Evolutionary conservation across 805 yeast genomes (phyloP).

Genomic region (Starmerella geochares): DNA sequence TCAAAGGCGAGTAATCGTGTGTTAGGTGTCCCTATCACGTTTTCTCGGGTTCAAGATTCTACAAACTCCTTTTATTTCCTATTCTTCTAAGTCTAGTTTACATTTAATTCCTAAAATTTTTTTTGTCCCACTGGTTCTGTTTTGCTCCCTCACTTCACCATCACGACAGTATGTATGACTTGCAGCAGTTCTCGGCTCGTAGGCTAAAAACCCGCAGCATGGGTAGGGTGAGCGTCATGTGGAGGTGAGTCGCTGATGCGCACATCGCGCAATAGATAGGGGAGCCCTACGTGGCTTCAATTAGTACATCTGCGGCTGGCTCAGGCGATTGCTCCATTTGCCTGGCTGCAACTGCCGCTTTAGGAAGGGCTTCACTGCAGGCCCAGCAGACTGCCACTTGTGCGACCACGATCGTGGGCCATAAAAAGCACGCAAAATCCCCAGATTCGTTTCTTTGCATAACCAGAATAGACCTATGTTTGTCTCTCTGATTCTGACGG

Average conservation of each 20-base stretch:
- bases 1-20: constrained; percentile 9
- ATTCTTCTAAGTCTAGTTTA: not conserved
- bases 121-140: not conserved
- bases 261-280: too few species aligned
- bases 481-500: not conserved
- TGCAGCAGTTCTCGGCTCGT: too few species aligned
- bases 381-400: not conserved
- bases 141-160: not conserved
- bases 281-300: too few species aligned
- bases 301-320: too few species aligned
- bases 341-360: not conserved
- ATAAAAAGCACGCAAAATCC: too few species aligned
- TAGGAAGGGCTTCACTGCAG: not conserved
- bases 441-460: too few species aligned
- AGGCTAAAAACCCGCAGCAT: too few species aligned
- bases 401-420: too few species aligned
- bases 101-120: not conserved
- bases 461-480: not conserved
- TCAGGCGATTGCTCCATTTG: not conserved
- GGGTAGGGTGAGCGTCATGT: too few species aligned
- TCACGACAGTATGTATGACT: too few species aligned
- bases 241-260: too few species aligned
- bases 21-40: not conserved
- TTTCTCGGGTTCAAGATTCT: not conserved
- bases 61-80: not conserved